phyloP scores from a whole-genome alignment of 805 yeast species.

The Starmera caribaea region DNA sequence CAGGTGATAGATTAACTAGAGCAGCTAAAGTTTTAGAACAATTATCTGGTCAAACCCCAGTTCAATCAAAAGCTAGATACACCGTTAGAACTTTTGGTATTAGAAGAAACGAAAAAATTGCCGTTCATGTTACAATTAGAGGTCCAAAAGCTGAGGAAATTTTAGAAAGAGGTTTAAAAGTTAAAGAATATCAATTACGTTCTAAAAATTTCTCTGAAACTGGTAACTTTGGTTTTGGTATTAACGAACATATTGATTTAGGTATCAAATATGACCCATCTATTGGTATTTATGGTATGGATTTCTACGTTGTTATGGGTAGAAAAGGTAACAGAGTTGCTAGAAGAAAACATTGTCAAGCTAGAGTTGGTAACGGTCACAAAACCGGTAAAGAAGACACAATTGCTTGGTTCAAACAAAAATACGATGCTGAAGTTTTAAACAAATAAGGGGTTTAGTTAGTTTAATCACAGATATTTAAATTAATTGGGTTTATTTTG shows the following conservation, averaged over 20 bases:
- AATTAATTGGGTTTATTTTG: conserved; percentile 1
- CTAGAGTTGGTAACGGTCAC: conserved; percentile 88
- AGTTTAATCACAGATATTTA: conserved; percentile 6
- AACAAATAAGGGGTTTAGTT: conserved; percentile 42
- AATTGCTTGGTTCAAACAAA: conserved; percentile 98
- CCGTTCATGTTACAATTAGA: conserved; percentile 98
- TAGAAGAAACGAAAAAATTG: conserved; percentile 99
- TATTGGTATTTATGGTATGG: conserved; percentile 99
- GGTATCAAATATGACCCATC: conserved; percentile 99
- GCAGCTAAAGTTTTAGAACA: conserved; percentile 99
- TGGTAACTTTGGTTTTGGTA: conserved; percentile 99
- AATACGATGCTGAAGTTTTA: conserved; percentile 97
- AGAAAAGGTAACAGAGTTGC: conserved; percentile 99
- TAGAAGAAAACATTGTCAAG: conserved; percentile 94
- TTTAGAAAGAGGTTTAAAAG: conserved; percentile 99
- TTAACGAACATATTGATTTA: conserved; percentile 98
- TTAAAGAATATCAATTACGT: conserved; percentile 97
- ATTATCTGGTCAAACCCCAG: conserved; percentile 99
- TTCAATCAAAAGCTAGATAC: conserved; percentile 99
- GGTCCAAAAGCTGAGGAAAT: conserved; percentile 99
- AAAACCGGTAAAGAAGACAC: conserved; percentile 87
- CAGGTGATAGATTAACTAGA: conserved; percentile 99
- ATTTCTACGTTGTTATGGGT: conserved; percentile 98
- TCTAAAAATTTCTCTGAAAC: conserved; percentile 94
- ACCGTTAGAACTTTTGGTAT: conserved; percentile 99